phyloP scores from a whole-genome alignment of 352 stramenopile genomes.

The Elongisporangium anandrum region DNA sequence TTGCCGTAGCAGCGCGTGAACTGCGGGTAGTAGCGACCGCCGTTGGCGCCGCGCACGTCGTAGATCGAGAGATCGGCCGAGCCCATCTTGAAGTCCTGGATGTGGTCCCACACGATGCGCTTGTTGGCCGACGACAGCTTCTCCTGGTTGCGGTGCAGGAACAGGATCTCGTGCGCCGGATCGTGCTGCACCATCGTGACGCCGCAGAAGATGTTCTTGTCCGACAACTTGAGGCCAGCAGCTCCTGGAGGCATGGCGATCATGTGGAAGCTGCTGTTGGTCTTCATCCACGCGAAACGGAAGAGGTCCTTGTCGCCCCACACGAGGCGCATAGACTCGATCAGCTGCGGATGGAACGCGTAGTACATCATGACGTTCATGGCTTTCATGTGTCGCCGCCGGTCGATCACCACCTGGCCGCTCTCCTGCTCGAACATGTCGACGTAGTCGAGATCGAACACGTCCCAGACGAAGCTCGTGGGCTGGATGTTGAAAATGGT shows the following conservation, averaged over 20 bases:
- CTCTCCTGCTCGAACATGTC: constrained; percentile 81
- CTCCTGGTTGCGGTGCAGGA: constrained; percentile 60
- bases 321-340: constrained; percentile 45
- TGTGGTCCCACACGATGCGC: constrained; percentile 33
- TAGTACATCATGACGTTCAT: constrained; percentile 72
- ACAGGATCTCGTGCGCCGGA: constrained; percentile 33
- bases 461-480: constrained; percentile 61
- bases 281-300: constrained; percentile 76
- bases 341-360: constrained; percentile 29
- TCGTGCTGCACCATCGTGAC: constrained; percentile 70
- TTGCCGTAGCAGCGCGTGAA: constrained; percentile 64
- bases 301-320: constrained; percentile 84
- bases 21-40: constrained; percentile 43
- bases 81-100: constrained; percentile 46
- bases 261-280: constrained; percentile 53
- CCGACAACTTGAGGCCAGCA: constrained; percentile 30
- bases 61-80: constrained; percentile 33
- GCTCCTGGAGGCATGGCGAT: constrained; percentile 43
- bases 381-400: constrained; percentile 27
- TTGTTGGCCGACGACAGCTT: constrained; percentile 44
- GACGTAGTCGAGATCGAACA: constrained; percentile 48
- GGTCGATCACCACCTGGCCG: constrained; percentile 66
- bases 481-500: constrained; percentile 81
- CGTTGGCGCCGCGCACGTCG: constrained; percentile 53
- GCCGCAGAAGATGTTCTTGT: constrained; percentile 62